Conservation (phyloP, 2,329 filamentous ascomycete species). For the Fusarium buharicum region DNA sequence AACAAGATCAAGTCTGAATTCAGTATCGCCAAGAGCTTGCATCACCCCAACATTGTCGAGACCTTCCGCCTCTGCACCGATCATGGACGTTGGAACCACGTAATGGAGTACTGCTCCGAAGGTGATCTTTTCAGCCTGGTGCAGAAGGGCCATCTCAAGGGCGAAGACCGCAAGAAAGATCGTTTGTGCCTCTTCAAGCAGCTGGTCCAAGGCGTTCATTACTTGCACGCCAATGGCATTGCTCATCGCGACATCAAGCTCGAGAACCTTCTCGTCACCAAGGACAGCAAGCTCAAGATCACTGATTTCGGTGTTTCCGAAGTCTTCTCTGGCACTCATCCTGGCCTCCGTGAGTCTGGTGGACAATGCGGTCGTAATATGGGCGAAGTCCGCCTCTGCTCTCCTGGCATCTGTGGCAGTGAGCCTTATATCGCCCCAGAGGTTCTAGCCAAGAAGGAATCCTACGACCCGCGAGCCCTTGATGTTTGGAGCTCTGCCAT, state of each 20-base stretch:
- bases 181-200: constrained; percentile 91
- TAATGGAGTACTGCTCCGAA: constrained; percentile 90
- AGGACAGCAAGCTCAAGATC: constrained; percentile 85
- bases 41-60: constrained; percentile 89
- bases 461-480: constrained; percentile 78
- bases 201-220: constrained; percentile 81
- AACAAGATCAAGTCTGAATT: constrained; percentile 93
- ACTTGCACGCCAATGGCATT: constrained; percentile 84
- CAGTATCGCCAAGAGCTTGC: constrained; percentile 84
- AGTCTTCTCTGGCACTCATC: constrained; percentile 84
- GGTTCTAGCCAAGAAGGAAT: constrained; percentile 73
- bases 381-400: constrained; percentile 75
- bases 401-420: constrained; percentile 85
- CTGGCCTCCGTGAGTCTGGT: constrained; percentile 76
- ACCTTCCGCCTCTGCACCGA: constrained; percentile 80
- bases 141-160: constrained; percentile 73
- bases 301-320: constrained; percentile 92
- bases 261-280: constrained; percentile 84
- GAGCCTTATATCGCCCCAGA: constrained; percentile 89
- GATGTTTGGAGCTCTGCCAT: constrained; percentile 90
- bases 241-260: constrained; percentile 92
- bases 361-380: constrained; percentile 80
- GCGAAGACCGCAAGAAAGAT: constrained; percentile 72
- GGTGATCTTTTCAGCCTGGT: constrained; percentile 84
- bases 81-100: constrained; percentile 83